These are phyloP conservation scores for Tricholoma terreum DNA, from an alignment of 768 basidiomycete species.

Conservation along the genomic window DNA sequence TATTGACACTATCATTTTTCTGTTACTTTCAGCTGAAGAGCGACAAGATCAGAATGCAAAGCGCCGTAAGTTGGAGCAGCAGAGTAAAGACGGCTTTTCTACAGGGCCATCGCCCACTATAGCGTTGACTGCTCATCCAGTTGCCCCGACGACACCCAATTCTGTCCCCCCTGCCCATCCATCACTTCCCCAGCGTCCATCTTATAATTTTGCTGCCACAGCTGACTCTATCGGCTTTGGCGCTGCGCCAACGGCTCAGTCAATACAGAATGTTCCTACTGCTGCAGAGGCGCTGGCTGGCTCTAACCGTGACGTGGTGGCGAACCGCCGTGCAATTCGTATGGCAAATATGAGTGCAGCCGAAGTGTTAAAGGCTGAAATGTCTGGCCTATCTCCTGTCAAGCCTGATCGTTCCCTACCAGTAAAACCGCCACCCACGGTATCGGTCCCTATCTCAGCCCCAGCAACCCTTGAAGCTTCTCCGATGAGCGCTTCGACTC, in stretches of 20 bases:
- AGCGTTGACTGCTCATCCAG: slow-evolving; percentile 44
- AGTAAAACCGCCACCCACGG: slow-evolving; percentile 32
- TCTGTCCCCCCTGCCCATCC: slow-evolving; percentile 42
- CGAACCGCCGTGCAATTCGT: slow-evolving; percentile 85
- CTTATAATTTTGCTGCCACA: slow-evolving; percentile 67
- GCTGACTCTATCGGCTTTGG: slow-evolving; percentile 79
- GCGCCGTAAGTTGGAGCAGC: slow-evolving; percentile 69
- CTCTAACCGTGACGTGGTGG: slow-evolving; percentile 87
- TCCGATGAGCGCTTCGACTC: slow-evolving; percentile 24
- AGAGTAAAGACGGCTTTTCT: slow-evolving; percentile 36
- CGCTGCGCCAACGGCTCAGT: slow-evolving; percentile 56
- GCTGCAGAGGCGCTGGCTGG: slow-evolving; percentile 76
- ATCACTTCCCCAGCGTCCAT: slow-evolving; percentile 63
- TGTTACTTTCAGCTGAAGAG: slow-evolving; percentile 71
- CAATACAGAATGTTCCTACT: slow-evolving; percentile 51
- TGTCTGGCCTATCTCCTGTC: slow-evolving; percentile 56
- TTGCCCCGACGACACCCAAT: slow-evolving; percentile 34
- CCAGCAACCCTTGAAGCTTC: slow-evolving; percentile 28
- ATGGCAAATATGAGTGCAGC: slow-evolving; percentile 98
- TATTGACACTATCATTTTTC: slow-evolving; percentile 24
- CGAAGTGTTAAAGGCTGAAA: slow-evolving; percentile 87
- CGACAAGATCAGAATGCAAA: slow-evolving; percentile 91
- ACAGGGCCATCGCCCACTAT: slow-evolving; percentile 49
- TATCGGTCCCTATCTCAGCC: slow-evolving; percentile 22
- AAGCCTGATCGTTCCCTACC: slow-evolving; percentile 40